These are phyloP conservation scores for Exophiala alcalophila DNA, from an alignment of 2,329 filamentous ascomycete species.

Conservation along the genomic window DNA sequence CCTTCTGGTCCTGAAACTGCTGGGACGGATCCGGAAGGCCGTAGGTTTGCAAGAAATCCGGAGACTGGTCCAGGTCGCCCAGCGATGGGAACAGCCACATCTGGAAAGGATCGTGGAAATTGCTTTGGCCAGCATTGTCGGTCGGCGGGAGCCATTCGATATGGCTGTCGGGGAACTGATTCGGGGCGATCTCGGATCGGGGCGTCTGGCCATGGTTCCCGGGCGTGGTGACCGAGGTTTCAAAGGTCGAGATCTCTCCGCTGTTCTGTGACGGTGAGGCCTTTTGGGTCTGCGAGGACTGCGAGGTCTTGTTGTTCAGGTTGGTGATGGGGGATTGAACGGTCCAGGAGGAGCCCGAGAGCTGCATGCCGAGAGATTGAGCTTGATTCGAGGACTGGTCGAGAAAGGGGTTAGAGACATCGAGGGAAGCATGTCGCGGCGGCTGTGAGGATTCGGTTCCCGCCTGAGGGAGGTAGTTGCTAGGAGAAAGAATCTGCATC, in stretches of 20 bases:
- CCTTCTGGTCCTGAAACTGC: constrained; percentile 15
- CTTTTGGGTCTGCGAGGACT: constrained; percentile 13
- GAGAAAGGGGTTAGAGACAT: constrained; percentile 18
- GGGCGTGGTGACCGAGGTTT: constrained; percentile 19
- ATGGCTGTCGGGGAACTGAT: constrained; percentile 17
- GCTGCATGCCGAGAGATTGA: constrained; percentile 17
- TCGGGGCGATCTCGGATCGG: constrained; percentile 19
- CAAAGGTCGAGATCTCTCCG: constrained; percentile 22
- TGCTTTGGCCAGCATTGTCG: constrained; percentile 15
- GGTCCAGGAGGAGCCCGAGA: constrained; percentile 15
- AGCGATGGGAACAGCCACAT: constrained; percentile 28
- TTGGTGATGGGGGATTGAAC: constrained; percentile 16
- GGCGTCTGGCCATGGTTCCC: constrained; percentile 22
- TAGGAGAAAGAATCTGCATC: constrained; percentile 27
- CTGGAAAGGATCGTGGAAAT: constrained; percentile 28
- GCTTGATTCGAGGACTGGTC: constrained; percentile 14
- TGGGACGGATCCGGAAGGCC: constrained; percentile 13
- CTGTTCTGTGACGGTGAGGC: constrained; percentile 21
- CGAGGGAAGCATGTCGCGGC: constrained; percentile 18
- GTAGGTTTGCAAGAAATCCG: constrained; percentile 24
- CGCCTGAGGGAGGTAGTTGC: constrained; percentile 18
- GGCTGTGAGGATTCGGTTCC: constrained; percentile 15
- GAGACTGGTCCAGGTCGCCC: constrained; percentile 25
- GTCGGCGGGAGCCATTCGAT: constrained; percentile 23
- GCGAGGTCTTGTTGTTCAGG: constrained; percentile 16